These are phyloP conservation scores for Penicillium desertorum DNA, from an alignment of 495 filamentous ascomycete genomes.

Conservation along the genomic window DNA sequence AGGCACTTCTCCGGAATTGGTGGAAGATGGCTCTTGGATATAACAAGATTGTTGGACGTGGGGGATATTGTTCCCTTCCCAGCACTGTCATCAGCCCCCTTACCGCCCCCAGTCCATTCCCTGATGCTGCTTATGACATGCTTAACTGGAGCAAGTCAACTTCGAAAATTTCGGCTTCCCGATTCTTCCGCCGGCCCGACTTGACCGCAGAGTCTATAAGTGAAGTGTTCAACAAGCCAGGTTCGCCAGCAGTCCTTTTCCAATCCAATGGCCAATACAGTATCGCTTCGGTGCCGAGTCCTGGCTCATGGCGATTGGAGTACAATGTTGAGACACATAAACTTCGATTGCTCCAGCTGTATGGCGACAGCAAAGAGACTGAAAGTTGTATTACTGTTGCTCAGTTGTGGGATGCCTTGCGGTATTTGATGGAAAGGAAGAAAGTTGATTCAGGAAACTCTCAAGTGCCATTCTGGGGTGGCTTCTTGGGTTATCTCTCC, in stretches of 20 bases:
- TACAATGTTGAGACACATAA: slow-evolving; percentile 31
- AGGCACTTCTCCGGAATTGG: slow-evolving; percentile 71
- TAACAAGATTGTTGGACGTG: slow-evolving; percentile 40
- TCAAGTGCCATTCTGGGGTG: slow-evolving; percentile 74
- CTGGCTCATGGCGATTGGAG: slow-evolving; percentile 45
- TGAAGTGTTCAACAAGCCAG: slow-evolving; percentile 39
- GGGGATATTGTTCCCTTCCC: slow-evolving; percentile 28
- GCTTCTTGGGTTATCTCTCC: slow-evolving; percentile 84
- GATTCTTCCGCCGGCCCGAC: slow-evolving; percentile 22
- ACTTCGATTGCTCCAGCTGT: slow-evolving; percentile 27
- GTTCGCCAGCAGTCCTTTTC: slow-evolving; percentile 42
- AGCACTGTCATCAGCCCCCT: slow-evolving; percentile 27
- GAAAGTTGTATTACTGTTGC: slow-evolving; percentile 30
- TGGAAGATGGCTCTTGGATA: slow-evolving; percentile 51
- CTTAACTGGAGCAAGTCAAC: slow-evolving; percentile 39
- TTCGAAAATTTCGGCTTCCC: slow-evolving; percentile 28
- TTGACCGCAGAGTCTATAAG: slow-evolving; percentile 38
- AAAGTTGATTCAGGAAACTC: slow-evolving; percentile 43
- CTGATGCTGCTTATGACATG: slow-evolving; percentile 37
- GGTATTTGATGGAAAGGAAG: slow-evolving; percentile 55
- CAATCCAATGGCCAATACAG: slow-evolving; percentile 45
- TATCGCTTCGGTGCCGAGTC: slow-evolving; percentile 44
- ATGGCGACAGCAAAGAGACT: slow-evolving; percentile 8
- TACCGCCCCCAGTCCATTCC: slow-evolving; percentile 24
- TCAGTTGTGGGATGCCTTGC: slow-evolving; percentile 45